Percentiles rank a stretch among this genome's conserved stretches.
These are phyloP conservation scores for Epichloe brachyelytri DNA, from an alignment of 2,329 filamentous ascomycete species.

Conservation along the genomic window DNA sequence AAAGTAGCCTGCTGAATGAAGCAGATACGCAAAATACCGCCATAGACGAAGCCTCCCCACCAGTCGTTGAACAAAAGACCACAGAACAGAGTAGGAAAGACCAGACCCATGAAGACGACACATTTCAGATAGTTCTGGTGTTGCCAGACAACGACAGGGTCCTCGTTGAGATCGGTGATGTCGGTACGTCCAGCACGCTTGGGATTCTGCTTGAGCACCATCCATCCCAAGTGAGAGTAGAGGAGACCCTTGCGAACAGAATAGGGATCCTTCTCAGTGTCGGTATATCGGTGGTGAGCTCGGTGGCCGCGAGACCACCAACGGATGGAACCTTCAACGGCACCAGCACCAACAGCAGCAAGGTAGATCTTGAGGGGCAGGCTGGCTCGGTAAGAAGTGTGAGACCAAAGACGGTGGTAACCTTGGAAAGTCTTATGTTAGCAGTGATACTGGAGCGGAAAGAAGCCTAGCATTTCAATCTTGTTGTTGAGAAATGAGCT, in stretches of 20 bases:
- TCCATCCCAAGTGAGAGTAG: constrained; percentile 74
- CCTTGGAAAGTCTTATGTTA: constrained; percentile 9
- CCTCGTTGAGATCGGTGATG: constrained; percentile 78
- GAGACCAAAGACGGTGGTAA: constrained; percentile 67
- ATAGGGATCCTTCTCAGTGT: constrained; percentile 86
- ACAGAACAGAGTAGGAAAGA: constrained; percentile 62
- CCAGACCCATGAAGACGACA: constrained; percentile 62
- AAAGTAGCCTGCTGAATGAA: constrained; percentile 88
- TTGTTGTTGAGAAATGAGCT: neutral
- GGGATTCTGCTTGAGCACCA: constrained; percentile 87
- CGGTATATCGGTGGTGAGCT: constrained; percentile 82
- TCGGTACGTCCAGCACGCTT: constrained; percentile 80
- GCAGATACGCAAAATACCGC: constrained; percentile 74
- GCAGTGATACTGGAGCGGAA: neutral
- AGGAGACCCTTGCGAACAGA: constrained; percentile 78
- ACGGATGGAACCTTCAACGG: constrained; percentile 73
- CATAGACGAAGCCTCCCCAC: constrained; percentile 72
- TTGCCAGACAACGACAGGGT: constrained; percentile 75
- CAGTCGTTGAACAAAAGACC: constrained; percentile 73
- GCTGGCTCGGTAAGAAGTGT: constrained; percentile 68
- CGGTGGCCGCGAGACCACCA: constrained; percentile 86
- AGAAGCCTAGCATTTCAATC: neutral
- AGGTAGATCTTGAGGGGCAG: constrained; percentile 70
- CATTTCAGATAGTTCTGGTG: constrained; percentile 77
- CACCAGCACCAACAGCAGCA: constrained; percentile 67